Base-by-base conservation (phyloP, 306 rosid species). In the Cicer bijugum region DNA sequence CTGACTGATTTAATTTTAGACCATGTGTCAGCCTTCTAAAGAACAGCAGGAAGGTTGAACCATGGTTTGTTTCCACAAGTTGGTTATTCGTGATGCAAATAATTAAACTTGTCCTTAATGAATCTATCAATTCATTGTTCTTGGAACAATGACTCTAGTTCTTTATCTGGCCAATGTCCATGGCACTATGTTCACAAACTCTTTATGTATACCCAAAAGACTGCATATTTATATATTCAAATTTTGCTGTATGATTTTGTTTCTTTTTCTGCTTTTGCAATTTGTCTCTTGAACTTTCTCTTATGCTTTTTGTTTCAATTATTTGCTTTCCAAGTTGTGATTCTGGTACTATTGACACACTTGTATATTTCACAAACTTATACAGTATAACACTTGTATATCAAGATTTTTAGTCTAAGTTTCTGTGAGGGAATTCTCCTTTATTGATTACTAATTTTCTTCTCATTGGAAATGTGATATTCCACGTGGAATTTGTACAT, bases 351-450 rank as follows among this genome's bases (percentile, higher is more conserved):
- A 28, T 44, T 42, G 43, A 9, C 35, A 15, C 7, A 8, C 10
- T 44, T 51, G 4, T 16, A 62, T 63, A 42, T 46, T 57, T 16
- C 42, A 66, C n/a, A 77, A 57, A 45, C 47, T 57, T 17, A 38
- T 42, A 39, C 15, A 50, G 4, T 57, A 52, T 44, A 38, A 11
- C 35, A 16, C 44, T 45, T 10, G 12, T 48, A 48, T 68, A 12
- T 58, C 35, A 12, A 39, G 38, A 59, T 65, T 56, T 16, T 8
- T 67, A 53, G 47, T 63, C 39, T 11, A n/a, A 51, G 10, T 45
- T 52, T 45, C n/a, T 45, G 7, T 6, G 12, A 23, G 52, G 37
- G 52, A 12, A 4, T 52, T 56, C 5, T 28, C 9, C 9, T 19
- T 67, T 44, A 28, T 39, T 69, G 39, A 17, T 8, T 10, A 56